These are phyloP conservation scores for Alternaria infectoria DNA, from an alignment of 2,329 filamentous ascomycete species.

Conservation along the genomic window DNA sequence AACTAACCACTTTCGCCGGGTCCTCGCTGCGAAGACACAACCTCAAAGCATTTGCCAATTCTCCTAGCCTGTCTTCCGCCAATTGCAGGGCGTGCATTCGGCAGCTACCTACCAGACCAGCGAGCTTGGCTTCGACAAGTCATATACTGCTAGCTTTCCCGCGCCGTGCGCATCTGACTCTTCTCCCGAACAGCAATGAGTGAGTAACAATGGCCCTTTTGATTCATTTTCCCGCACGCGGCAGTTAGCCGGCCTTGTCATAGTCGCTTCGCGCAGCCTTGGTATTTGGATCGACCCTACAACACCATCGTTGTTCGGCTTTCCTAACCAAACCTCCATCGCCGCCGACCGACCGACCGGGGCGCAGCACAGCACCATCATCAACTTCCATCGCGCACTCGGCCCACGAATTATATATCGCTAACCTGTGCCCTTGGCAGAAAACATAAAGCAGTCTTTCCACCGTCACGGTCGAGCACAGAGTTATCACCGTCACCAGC, in stretches of 20 bases:
- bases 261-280: constrained; percentile 10
- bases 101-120: constrained; percentile 4
- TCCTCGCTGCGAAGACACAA: not conserved
- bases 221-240: constrained; percentile 13
- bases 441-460: constrained; percentile 45
- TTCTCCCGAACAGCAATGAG: constrained; percentile 20
- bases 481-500: constrained; percentile 14
- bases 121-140: constrained; percentile 12
- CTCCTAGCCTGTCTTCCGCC: not conserved
- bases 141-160: constrained; percentile 16
- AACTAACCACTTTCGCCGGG: constrained; percentile 7
- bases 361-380: constrained; percentile 8
- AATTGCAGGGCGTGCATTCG: constrained; percentile 3
- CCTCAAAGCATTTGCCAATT: not conserved
- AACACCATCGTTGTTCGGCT: not conserved
- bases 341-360: not conserved
- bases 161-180: constrained; percentile 12
- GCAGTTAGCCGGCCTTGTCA: constrained; percentile 8
- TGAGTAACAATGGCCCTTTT: constrained; percentile 18
- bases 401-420: not conserved
- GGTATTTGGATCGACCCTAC: constrained; percentile 4
- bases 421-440: constrained; percentile 25
- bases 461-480: constrained; percentile 35
- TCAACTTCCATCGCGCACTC: constrained; percentile 1
- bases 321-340: constrained; percentile 1